Evolutionary conservation across 306 rosid species (phyloP), one percentile per base, ranked within the genome.

Genomic region (Dryas drummondii): DNA sequence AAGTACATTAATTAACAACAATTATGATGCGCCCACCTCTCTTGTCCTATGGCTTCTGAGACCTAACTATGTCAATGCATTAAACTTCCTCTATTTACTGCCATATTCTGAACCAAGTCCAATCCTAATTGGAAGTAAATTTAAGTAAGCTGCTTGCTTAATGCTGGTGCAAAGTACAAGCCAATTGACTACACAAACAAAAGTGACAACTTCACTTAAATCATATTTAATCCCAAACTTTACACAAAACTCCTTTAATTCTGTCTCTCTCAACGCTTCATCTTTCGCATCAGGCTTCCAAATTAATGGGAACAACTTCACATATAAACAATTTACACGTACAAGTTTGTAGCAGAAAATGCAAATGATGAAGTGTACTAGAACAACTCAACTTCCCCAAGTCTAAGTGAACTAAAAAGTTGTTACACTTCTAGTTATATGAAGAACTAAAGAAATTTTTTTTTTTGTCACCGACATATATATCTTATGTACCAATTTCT

Each of bases 361-460:
- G 83, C 83, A 71, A 77, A 63, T 44, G 40, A 68, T 64, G 70
- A 46, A 77, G 70, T 70, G 70, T 55, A 62, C 22, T 0, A 0
- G 22, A 19, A 19, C 22, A 27, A 27, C 37, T 27, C 37, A 27
- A 27, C 37, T 27, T 27, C 37, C 37, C 37, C 37, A 27, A 27
- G 37, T 27, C 37, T 27, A 27, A 27, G 37, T 27, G 37, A 27
- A 27, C 37, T 27, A 27, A 27, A 27, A 27, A 27, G 1, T 27
- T 27, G 32, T 27, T 27, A 27, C 1, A 27, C 32, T 27, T 27
- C 32, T 27, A 27, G 32, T 27, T 27, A n/a, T n/a, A n/a, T n/a
- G n/a, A n/a, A n/a, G n/a, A n/a, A n/a, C n/a, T n/a, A n/a, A n/a
- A n/a, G n/a, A n/a, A n/a, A n/a, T n/a, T n/a, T n/a, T n/a, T n/a